These are phyloP conservation scores for Colletotrichum sp. DNA, from an alignment of 2,329 filamentous ascomycete species.

Conservation along the genomic window DNA sequence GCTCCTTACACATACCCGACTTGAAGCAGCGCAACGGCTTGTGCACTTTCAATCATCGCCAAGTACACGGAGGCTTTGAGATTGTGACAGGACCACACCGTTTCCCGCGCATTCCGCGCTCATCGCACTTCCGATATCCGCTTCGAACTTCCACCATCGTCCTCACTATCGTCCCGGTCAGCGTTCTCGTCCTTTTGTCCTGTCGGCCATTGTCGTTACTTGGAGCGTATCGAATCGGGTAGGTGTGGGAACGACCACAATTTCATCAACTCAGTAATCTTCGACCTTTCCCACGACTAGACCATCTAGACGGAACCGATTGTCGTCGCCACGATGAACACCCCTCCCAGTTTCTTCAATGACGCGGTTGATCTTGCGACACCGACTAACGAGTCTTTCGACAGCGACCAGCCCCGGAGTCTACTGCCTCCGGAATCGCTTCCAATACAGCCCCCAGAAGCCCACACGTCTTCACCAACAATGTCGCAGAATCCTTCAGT, in stretches of 20 bases:
- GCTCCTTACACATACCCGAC: not conserved
- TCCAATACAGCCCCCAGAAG: not conserved
- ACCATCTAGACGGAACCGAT: not conserved
- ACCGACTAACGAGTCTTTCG: constrained; percentile 17
- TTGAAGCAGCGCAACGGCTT: not conserved
- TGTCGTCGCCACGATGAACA: constrained; percentile 13
- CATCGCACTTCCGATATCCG: not conserved
- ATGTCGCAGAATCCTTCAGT: constrained; percentile 5
- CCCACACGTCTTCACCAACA: not conserved
- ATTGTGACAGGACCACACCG: not conserved
- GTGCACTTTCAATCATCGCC: not conserved
- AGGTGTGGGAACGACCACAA: not conserved
- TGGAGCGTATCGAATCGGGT: not conserved
- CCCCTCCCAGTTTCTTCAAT: constrained; percentile 20
- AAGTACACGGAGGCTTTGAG: constrained; percentile 16
- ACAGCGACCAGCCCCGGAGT: constrained; percentile 17
- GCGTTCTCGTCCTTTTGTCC: not conserved
- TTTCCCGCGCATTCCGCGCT: not conserved
- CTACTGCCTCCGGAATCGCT: constrained; percentile 1
- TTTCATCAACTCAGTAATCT: not conserved
- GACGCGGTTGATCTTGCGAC: constrained; percentile 20
- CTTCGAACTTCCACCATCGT: not conserved
- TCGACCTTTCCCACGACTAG: not conserved
- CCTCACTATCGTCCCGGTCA: not conserved
- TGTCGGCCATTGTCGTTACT: not conserved